A percentile compares a stretch with the other conserved stretches of the same genome.
phyloP scores from a whole-genome alignment of 768 basidiomycete genomes.

The Cantharellus cinnabarinus region DNA sequence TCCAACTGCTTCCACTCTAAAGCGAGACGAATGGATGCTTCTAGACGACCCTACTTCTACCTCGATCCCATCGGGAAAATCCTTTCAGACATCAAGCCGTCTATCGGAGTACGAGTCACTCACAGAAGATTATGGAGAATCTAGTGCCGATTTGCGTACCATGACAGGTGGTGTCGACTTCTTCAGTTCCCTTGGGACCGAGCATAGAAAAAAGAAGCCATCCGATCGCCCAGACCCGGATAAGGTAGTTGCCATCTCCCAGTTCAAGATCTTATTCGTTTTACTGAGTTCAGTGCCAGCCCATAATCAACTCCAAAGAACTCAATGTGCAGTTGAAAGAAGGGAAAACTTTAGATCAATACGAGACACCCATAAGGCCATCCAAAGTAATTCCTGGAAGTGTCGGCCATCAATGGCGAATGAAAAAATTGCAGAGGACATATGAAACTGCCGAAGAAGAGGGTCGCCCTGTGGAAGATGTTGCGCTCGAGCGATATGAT shows the following conservation, averaged over 20 bases:
- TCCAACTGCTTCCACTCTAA: conserved; percentile 29
- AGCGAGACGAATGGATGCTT: conserved; percentile 86
- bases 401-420: conserved; percentile 88
- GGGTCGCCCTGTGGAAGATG: conserved; percentile 43
- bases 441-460: conserved; percentile 87
- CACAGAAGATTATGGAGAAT: conserved; percentile 46
- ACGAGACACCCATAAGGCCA: conserved; percentile 20
- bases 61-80: conserved; percentile 8
- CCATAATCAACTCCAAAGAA: conserved; percentile 38
- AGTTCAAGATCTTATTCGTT: conserved; percentile 16
- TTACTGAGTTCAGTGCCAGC: conserved; percentile 26
- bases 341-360: conserved; percentile 20
- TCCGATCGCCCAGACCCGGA: conserved; percentile 46
- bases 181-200: conserved; percentile 72
- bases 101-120: conserved; percentile 27
- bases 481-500: conserved; percentile 79
- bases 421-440: conserved; percentile 83
- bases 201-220: conserved; percentile 39
- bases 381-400: conserved; percentile 54
- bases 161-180: conserved; percentile 55
- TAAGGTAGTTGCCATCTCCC: conserved; percentile 29
- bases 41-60: conserved; percentile 17
- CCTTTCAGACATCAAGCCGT: conserved; percentile 4
- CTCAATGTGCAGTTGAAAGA: conserved; percentile 38
- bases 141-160: conserved; percentile 25